Conservation (phyloP, 306 rosid genomes). For the Vigna mungo region DNA sequence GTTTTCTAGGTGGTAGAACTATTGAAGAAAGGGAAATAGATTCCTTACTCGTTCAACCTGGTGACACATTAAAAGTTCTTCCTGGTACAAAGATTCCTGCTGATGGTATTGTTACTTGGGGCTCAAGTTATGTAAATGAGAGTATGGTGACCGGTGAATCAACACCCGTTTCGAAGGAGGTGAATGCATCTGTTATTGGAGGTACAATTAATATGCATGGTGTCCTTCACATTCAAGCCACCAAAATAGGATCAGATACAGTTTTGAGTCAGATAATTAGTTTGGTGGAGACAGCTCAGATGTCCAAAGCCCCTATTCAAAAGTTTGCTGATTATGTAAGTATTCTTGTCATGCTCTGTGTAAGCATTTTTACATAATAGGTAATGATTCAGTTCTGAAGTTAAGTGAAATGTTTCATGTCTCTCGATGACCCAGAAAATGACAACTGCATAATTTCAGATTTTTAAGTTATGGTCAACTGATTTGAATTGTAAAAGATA, state of each 20-base stretch:
- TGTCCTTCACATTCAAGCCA: conserved; percentile 70
- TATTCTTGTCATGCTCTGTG: conserved; percentile 36
- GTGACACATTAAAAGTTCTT: conserved; percentile 79
- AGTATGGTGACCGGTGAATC: conserved; percentile 97
- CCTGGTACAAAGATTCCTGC: conserved; percentile 91
- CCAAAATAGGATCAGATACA: conserved; percentile 83
- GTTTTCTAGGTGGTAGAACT: conserved; percentile 61
- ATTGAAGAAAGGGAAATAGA: conserved; percentile 84
- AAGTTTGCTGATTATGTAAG: conserved; percentile 96
- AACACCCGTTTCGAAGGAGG: conserved; percentile 71
- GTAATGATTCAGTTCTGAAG: conserved; percentile 12
- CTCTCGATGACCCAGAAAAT: conserved; percentile 25
- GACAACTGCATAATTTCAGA: conserved; percentile 5
- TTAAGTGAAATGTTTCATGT: conserved; percentile 19
- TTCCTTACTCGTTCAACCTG: conserved; percentile 76
- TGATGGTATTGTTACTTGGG: conserved; percentile 81
- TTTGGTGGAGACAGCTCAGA: conserved; percentile 94
- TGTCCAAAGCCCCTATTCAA: conserved; percentile 97
- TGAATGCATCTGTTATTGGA: conserved; percentile 69
- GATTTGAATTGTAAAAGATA: conserved; percentile 6
- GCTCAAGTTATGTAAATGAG: conserved; percentile 86
- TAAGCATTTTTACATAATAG: not conserved
- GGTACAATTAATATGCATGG: conserved; percentile 89
- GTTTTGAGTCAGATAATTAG: conserved; percentile 87
- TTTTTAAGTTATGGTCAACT: not conserved